Evolutionary conservation across 2,329 filamentous ascomycete genomes (phyloP), one percentile per base, ranked within the genome.

Genomic region (Shiraia bambusicola): DNA sequence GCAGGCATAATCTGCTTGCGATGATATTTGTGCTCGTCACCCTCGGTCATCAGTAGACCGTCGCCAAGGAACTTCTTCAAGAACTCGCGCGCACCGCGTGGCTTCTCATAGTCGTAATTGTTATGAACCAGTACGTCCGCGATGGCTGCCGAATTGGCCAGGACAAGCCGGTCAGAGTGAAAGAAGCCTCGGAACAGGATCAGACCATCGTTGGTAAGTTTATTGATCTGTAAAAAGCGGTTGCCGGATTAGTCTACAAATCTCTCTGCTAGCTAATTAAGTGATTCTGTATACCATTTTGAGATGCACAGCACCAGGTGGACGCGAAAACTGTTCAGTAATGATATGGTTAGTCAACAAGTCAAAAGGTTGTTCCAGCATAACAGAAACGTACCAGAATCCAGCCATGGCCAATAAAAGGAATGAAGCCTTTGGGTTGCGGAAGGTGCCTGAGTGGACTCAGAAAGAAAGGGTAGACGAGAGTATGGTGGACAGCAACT

Each of bases 1-100:
- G 88, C 87, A 0, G 89, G 89, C 71, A 85, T 81, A 13, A 95
- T 78, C 43, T 85, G 83, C 64, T 87, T 90, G 33, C 91, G 79
- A 45, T 79, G 73, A 36, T 72, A 72, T 46, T 69, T 72, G 53
- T 80, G 77, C 17, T 70, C 71, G 4, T 73, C 69, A 2, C 75
- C 76, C 49, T 80, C 76, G 0, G 72, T 72, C 44, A 77, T 63
- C 29, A 79, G 70, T 37, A 80, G 46, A 0, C 77, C 76, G 34
- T 76, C 72, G 1, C 76, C 77, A 1, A 80, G 58, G 14, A 80
- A 73, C 1, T 69, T 66, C 1, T 69, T 65, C 11, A 80, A 57
- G 36, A 78, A 75, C 12, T 66, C 65, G 14, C 71, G 69, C 6
- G 68, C 53, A 31, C 63, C 65, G 32, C 59, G 59, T 4, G 76